A percentile compares a stretch with the other conserved stretches of the same genome.
These are phyloP conservation scores for Saccharomycopsis hybrid DNA, from an alignment of 1,139 yeast species.

Conservation along the genomic window DNA sequence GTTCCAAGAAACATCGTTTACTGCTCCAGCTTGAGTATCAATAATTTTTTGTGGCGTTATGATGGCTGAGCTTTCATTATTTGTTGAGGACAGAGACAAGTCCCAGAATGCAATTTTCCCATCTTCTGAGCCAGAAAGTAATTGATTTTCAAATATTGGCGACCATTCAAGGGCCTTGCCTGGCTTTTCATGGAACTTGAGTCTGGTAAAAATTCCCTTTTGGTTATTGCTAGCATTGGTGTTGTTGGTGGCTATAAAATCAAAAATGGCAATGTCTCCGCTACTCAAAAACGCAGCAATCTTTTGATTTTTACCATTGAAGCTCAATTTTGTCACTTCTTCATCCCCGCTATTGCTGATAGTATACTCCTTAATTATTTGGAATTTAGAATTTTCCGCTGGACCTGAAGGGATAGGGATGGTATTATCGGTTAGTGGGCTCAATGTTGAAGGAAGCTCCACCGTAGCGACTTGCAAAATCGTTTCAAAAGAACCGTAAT, in stretches of 20 bases:
- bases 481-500: background rate
- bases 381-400: background rate
- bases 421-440: constrained; percentile 32
- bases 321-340: background rate
- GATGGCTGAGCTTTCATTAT: constrained; percentile 30
- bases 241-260: background rate
- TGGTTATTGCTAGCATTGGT: background rate
- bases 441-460: constrained; percentile 45
- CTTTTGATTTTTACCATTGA: background rate
- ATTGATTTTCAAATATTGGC: constrained; percentile 33
- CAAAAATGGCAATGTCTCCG: constrained; percentile 5
- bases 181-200: constrained; percentile 56
- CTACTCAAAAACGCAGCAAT: constrained; percentile 2
- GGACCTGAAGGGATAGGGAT: constrained; percentile 26
- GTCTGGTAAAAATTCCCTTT: constrained; percentile 23
- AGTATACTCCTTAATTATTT: background rate
- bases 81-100: constrained; percentile 31
- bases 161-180: constrained; percentile 69
- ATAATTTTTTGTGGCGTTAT: too few species aligned
- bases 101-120: constrained; percentile 65
- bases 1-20: constrained; percentile 56
- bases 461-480: constrained; percentile 36
- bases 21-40: constrained; percentile 35
- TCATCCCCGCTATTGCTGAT: background rate
- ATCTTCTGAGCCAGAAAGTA: constrained; percentile 67